A percentile compares a stretch with the other conserved stretches of the same genome.
These are phyloP conservation scores for Cerrena zonata DNA, from an alignment of 1,284 basidiomycete genomes.

Conservation along the genomic window DNA sequence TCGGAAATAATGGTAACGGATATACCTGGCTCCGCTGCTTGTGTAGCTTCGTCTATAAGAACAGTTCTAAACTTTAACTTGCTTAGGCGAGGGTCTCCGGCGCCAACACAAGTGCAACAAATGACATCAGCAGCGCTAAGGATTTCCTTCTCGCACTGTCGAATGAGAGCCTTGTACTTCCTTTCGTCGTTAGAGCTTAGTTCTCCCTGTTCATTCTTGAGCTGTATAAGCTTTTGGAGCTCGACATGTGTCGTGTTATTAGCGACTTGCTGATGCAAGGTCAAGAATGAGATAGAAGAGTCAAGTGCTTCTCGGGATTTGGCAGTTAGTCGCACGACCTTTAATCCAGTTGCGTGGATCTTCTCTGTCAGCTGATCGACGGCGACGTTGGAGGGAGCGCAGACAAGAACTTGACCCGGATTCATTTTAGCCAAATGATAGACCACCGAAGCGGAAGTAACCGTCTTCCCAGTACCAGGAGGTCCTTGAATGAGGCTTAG, in stretches of 20 bases:
- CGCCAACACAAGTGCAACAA: constrained; percentile 97
- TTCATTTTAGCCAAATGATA: constrained; percentile 99
- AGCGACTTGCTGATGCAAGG: constrained; percentile 94
- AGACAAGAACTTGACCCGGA: constrained; percentile 96
- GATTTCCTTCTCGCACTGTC: constrained; percentile 96
- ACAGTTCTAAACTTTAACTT: constrained; percentile 99
- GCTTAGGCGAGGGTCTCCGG: constrained; percentile 89
- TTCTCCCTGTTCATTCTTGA: constrained; percentile 97
- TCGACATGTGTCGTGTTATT: constrained; percentile 93
- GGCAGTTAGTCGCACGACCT: constrained; percentile 94
- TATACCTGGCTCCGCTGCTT: constrained; percentile 93
- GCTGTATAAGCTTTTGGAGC: constrained; percentile 93
- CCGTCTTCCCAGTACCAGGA: constrained; percentile 98
- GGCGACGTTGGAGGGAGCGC: constrained; percentile 98
- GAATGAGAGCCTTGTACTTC: constrained; percentile 93
- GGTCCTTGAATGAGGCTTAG: constrained; percentile 97
- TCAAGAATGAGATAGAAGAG: constrained; percentile 88
- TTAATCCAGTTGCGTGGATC: constrained; percentile 93
- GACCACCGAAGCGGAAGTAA: constrained; percentile 98
- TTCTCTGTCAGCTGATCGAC: constrained; percentile 99
- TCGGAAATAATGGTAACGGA: constrained; percentile 14
- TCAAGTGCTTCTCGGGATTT: constrained; percentile 97
- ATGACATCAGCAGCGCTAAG: constrained; percentile 93
- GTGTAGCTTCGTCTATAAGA: constrained; percentile 97
- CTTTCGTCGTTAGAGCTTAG: constrained; percentile 93